Percentiles rank a stretch among this genome's conserved stretches.
Conservation (phyloP, 345 rosid species). For the Euclidium syriacum region DNA sequence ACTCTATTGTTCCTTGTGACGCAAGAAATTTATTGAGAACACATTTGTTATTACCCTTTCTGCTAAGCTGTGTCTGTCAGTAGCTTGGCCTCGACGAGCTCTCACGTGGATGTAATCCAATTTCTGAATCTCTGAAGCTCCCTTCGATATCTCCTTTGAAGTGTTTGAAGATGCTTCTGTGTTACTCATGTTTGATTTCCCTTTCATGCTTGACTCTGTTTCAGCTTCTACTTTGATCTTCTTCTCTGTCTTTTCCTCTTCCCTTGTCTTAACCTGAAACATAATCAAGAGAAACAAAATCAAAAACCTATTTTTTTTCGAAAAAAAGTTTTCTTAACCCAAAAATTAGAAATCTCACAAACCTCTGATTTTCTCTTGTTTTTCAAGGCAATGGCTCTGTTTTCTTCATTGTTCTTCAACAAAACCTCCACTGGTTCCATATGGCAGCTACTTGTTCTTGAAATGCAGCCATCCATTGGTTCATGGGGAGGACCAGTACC, state of each 20-base stretch:
- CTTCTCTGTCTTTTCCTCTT: conserved; percentile 31
- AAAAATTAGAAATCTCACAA: conserved; percentile 13
- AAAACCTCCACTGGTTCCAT: conserved; percentile 9
- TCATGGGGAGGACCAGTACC: conserved; percentile 19
- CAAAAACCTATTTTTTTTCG: neutral
- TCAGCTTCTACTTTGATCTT: conserved; percentile 34
- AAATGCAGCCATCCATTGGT: conserved; percentile 32
- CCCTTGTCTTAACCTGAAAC: conserved; percentile 29
- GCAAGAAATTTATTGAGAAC: neutral
- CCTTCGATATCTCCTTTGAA: conserved; percentile 29
- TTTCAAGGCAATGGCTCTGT: conserved; percentile 5
- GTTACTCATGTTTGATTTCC: conserved; percentile 26
- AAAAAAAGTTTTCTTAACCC: neutral
- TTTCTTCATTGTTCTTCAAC: conserved; percentile 23
- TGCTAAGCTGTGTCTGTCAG: conserved; percentile 43
- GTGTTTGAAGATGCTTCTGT: conserved; percentile 26
- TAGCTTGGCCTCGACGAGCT: conserved; percentile 42
- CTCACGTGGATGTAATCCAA: conserved; percentile 39
- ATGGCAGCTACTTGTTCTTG: conserved; percentile 37
- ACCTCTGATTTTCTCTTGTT: conserved; percentile 51
- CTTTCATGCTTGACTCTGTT: conserved; percentile 29
- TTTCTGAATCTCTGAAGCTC: conserved; percentile 31
- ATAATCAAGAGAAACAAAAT: neutral
- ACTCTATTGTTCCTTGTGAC: neutral
- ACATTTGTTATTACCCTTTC: conserved; percentile 36